phyloP scores from a whole-genome alignment of 805 yeast species.

The Ogataea glucozyma region DNA sequence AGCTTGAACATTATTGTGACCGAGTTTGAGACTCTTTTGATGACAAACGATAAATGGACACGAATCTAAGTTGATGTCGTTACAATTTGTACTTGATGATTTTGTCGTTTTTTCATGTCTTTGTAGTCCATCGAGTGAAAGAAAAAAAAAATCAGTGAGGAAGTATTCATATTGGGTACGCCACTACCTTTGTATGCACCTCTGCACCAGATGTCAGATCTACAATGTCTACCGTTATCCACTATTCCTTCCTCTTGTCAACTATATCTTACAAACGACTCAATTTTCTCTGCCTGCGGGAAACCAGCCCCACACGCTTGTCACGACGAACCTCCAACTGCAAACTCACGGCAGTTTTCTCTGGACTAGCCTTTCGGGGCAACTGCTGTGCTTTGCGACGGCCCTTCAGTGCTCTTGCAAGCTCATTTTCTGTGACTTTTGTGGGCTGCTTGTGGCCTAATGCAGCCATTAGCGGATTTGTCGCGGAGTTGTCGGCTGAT shows the following conservation, averaged over 20 bases:
- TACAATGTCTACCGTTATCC: too few relatives aligned
- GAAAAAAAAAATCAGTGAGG: too few relatives aligned
- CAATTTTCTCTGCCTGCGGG: not conserved
- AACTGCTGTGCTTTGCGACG: not conserved
- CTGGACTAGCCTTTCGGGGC: not conserved
- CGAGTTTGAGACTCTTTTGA: not conserved
- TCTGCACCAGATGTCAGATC: too few relatives aligned
- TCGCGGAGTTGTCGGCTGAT: too few relatives aligned
- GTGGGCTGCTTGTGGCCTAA: not conserved
- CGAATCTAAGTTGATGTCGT: not conserved
- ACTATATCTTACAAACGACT: not conserved
- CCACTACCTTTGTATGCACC: too few relatives aligned
- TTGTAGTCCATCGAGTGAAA: too few relatives aligned
- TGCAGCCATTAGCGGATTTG: conserved; percentile 7
- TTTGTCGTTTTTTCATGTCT: too few relatives aligned
- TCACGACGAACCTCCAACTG: not conserved
- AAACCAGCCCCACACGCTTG: conserved; percentile 7
- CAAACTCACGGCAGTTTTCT: conserved; percentile 9
- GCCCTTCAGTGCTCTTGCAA: conserved; percentile 9
- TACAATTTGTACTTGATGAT: not conserved
- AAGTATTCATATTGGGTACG: too few relatives aligned
- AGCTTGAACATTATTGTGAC: conserved; percentile 1
- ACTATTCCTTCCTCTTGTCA: too few relatives aligned
- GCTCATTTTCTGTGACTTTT: conserved; percentile 5
- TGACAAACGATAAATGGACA: not conserved